Evolutionary conservation across 176 grass and related monocot genomes (phyloP).

Genomic region (Pontederia crassipes): DNA sequence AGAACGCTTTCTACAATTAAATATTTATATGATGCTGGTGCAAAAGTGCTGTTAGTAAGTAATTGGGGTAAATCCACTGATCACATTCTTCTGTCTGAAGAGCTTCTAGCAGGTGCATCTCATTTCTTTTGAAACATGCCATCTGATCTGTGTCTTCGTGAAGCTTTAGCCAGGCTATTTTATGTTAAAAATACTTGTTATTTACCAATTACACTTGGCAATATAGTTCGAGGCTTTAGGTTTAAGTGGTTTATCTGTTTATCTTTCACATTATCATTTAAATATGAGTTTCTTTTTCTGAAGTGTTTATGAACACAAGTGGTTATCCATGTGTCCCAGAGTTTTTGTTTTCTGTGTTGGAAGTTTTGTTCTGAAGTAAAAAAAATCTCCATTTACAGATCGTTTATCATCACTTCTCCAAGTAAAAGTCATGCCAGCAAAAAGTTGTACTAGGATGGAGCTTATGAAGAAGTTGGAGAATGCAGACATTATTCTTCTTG

Average conservation of each 20-base stretch:
- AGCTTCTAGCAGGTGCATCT: slow-evolving; percentile 59
- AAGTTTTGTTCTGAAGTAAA: not conserved
- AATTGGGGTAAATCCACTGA: slow-evolving; percentile 52
- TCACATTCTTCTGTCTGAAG: slow-evolving; percentile 29
- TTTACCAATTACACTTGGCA: not conserved
- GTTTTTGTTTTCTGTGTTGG: not conserved
- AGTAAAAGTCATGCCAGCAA: slow-evolving; percentile 47
- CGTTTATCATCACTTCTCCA: slow-evolving; percentile 68
- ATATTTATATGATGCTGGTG: slow-evolving; percentile 67
- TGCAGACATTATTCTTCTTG: slow-evolving; percentile 49
- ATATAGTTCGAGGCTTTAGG: too few relatives aligned
- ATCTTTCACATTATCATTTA: too few relatives aligned
- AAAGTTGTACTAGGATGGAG: slow-evolving; percentile 26
- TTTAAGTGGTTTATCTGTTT: too few relatives aligned
- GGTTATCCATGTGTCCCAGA: too few relatives aligned
- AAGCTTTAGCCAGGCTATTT: not conserved
- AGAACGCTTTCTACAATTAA: slow-evolving; percentile 67
- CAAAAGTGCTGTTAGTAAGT: slow-evolving; percentile 55
- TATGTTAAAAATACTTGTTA: not conserved
- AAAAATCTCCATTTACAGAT: slow-evolving; percentile 36
- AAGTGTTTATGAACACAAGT: too few relatives aligned
- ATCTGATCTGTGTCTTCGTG: too few relatives aligned
- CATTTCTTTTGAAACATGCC: not conserved
- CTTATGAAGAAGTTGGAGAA: slow-evolving; percentile 29
- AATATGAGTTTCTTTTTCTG: too few relatives aligned